A percentile compares a stretch with the other conserved stretches of the same genome.
Evolutionary conservation across 176 grass and related monocot genomes (phyloP).

Genomic region (Saccharum spontaneum): DNA sequence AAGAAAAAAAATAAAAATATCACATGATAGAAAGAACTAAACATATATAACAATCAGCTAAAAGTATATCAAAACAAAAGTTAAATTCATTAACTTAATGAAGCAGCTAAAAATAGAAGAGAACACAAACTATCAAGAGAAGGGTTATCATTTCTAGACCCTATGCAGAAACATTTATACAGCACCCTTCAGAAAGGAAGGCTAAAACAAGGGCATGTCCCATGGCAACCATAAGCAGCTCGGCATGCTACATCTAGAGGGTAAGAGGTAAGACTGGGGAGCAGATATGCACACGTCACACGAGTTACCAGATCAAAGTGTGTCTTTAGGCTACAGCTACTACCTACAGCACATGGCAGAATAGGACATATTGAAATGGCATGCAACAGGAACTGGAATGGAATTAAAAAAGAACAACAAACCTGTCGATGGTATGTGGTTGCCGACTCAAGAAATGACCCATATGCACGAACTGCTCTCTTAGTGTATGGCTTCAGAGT

Average conservation of each 20-base stretch:
- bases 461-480: constrained; percentile 60
- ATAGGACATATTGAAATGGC: background rate
- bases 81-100: constrained; percentile 1
- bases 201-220: background rate
- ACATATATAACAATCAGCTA: background rate
- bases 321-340: constrained; percentile 9
- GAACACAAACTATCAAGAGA: background rate
- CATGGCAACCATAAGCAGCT: background rate
- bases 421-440: constrained; percentile 97
- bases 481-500: constrained; percentile 72
- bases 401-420: constrained; percentile 16
- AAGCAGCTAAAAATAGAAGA: background rate
- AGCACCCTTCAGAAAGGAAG: background rate
- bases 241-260: background rate
- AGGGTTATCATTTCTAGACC: background rate
- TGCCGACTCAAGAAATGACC: constrained; percentile 80
- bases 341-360: background rate
- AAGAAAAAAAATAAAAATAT: background rate
- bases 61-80: background rate
- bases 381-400: background rate
- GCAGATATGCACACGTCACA: too few relatives aligned
- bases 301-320: background rate
- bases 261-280: background rate
- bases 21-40: background rate
- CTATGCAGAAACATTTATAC: constrained; percentile 4